Percentiles rank a stretch among this genome's conserved stretches.
These are phyloP conservation scores for Nemophila menziesii DNA, from an alignment of 257 asterid species.

Conservation along the genomic window DNA sequence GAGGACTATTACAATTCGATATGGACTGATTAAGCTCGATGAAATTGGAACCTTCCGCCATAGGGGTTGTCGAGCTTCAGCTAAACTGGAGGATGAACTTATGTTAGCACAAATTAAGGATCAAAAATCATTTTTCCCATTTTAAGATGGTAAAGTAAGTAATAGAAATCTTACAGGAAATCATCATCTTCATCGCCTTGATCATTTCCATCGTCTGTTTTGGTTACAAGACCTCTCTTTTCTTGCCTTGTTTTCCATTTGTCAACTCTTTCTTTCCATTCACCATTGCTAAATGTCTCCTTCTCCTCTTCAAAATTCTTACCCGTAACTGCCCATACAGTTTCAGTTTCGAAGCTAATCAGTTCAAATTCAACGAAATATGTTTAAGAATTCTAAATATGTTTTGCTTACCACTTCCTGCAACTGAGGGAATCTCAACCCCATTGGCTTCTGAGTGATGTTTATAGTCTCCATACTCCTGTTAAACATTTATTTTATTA, in stretches of 20 bases:
- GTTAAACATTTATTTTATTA: constrained; percentile 8
- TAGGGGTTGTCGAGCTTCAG: constrained; percentile 79
- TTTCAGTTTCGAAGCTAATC: constrained; percentile 1
- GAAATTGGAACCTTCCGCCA: constrained; percentile 78
- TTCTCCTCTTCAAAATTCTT: constrained; percentile 56
- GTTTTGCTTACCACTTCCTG: constrained; percentile 49
- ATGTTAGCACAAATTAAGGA: background rate
- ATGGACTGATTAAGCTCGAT: constrained; percentile 64
- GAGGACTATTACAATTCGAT: constrained; percentile 61
- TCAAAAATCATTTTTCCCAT: background rate
- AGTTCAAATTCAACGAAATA: background rate
- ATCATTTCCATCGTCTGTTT: constrained; percentile 31
- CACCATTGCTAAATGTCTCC: constrained; percentile 39
- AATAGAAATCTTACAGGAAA: constrained; percentile 31
- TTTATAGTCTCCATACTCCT: constrained; percentile 41
- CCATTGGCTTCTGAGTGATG: constrained; percentile 26
- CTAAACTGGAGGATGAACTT: constrained; percentile 30
- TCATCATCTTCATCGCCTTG: constrained; percentile 41
- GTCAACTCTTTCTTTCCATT: constrained; percentile 74
- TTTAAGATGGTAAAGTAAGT: background rate
- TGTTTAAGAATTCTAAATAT: background rate
- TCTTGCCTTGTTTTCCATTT: constrained; percentile 74
- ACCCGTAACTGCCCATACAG: constrained; percentile 27
- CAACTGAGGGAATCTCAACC: constrained; percentile 28
- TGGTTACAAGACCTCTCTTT: constrained; percentile 54